Conservation (phyloP, 2,329 filamentous ascomycete genomes). For the Ophiostoma populinum region DNA sequence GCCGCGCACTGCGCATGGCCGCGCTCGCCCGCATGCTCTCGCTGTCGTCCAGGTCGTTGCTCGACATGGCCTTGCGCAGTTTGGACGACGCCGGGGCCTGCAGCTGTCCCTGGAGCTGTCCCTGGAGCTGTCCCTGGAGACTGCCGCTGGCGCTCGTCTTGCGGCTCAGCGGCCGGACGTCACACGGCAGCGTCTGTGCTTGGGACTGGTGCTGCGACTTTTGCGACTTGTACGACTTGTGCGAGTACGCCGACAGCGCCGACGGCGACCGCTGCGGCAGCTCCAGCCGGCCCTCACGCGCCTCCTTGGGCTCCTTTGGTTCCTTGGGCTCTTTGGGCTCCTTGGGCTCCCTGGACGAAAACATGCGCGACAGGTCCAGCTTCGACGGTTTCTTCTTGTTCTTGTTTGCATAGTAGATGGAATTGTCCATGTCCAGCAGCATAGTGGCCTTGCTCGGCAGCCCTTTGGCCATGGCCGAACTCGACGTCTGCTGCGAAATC, state of each 20-base stretch:
- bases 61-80: neutral
- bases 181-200: too few relatives aligned
- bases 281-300: too few relatives aligned
- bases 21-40: too few relatives aligned
- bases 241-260: too few relatives aligned
- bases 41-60: neutral
- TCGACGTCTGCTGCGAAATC: conserved; percentile 42
- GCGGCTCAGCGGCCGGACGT: too few relatives aligned
- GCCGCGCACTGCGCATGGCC: too few relatives aligned
- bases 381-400: conserved; percentile 29
- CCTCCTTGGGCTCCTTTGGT: too few relatives aligned
- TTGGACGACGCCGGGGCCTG: too few relatives aligned
- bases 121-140: conserved; percentile 19
- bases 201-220: too few relatives aligned
- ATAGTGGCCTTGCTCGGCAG: conserved; percentile 27
- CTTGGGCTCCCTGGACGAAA: conserved; percentile 15
- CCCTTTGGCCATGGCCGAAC: conserved; percentile 40
- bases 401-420: conserved; percentile 11
- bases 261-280: too few relatives aligned
- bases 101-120: neutral
- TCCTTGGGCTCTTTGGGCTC: too few relatives aligned
- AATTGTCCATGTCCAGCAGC: conserved; percentile 26
- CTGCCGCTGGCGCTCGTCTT: conserved; percentile 16
- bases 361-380: conserved; percentile 30
- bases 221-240: too few relatives aligned